Conservation (phyloP, 768 basidiomycete species). For the Russula compacta region DNA sequence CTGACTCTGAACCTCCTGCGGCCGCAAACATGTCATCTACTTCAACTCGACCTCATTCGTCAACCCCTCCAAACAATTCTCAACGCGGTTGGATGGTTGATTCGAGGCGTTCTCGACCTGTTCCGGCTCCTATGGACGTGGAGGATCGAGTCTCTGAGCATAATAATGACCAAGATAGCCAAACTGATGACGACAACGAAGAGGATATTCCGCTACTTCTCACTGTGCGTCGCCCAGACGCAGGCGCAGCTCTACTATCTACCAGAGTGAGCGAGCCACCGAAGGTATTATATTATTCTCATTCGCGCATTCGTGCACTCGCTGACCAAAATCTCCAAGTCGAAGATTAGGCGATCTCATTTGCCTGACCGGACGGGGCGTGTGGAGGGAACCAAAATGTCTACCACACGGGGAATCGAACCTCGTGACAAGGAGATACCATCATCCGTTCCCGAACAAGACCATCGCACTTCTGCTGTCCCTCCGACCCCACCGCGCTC, state of each 20-base stretch:
- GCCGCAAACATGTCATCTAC: slow-evolving; percentile 23
- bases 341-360: not conserved
- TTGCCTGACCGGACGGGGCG: slow-evolving; percentile 7
- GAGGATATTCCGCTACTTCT: slow-evolving; percentile 40
- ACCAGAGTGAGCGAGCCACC: slow-evolving; percentile 20
- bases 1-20: slow-evolving; percentile 52
- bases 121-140: not conserved
- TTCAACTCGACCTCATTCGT: not conserved
- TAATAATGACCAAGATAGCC: slow-evolving; percentile 23
- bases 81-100: not conserved
- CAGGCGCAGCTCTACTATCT: not conserved
- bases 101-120: not conserved
- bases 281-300: not conserved
- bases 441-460: slow-evolving; percentile 54
- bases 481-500: slow-evolving; percentile 5
- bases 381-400: not conserved
- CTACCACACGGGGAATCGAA: not conserved
- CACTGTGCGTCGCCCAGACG: slow-evolving; percentile 10
- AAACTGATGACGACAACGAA: slow-evolving; percentile 24
- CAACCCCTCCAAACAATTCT: not conserved
- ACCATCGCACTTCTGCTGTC: slow-evolving; percentile 20
- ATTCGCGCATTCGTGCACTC: not conserved
- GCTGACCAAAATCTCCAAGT: not conserved
- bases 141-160: not conserved
- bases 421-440: slow-evolving; percentile 25